Base-by-base conservation (phyloP, 768 basidiomycete species). In the Hypholoma sublateritium region DNA sequence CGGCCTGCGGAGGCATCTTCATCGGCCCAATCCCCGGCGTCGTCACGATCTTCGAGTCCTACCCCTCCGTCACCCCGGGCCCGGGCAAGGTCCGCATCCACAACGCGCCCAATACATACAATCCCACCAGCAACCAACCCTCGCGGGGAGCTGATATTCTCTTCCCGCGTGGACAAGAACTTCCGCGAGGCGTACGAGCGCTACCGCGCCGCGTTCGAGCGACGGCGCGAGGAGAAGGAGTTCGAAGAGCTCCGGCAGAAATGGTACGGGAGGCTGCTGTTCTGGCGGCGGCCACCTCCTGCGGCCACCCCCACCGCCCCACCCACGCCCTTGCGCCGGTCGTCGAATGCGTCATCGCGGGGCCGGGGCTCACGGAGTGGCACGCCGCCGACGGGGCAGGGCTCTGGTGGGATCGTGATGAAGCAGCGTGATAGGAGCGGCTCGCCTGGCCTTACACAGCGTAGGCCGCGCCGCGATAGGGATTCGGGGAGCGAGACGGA, bases 91-190 rank as follows among this genome's bases (percentile, higher is more conserved):
- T 68, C 73, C 2, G 63, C 62, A 4, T 67, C 69, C 34, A 77
- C 80, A 5, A 79, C 83, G 25, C 72, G 81, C 22, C 81, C 81
- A 49, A 86, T 93, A 55, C 77, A 87, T 1, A 84, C 92, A n/a
- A 95, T 97, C 41, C 94, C 95, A 2, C 93, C 94, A 0, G 81
- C 93, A 13, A 77, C 78, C 25, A 97, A 94, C 70, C 95, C 96
- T 3, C 88, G 95, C 13, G 96, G 97, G 49, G 97, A 99, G 68
- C 85, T 99, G 57, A 97, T 98, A 54, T 97, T 99, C 73, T 94
- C 91, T 2, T 91, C 88, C 11, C 86, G 91, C 45, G 89, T 99
- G 17, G 89, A 92, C 58, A 80, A 81, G 50, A 66, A 71, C 17
- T 98, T 98, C 70, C 79, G 91, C 21, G 97, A 98, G 54, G 82